phyloP scores from a whole-genome alignment of 805 yeast species.

The Ogataea corticis region DNA sequence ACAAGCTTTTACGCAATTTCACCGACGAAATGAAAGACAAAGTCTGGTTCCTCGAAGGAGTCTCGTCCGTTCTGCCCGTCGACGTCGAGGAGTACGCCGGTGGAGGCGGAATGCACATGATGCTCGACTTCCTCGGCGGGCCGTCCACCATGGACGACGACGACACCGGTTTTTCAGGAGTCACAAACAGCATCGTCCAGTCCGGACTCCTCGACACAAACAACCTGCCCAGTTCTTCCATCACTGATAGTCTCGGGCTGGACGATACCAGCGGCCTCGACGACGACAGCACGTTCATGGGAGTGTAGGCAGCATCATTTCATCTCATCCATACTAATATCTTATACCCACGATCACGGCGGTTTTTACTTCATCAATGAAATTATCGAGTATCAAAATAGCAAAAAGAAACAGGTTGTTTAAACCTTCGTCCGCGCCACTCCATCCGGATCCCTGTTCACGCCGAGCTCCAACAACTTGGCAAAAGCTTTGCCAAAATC shows the following conservation, averaged over 20 bases:
- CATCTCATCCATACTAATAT: no score
- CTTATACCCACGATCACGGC: not conserved
- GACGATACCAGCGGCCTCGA: conserved; percentile 53
- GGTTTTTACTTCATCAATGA: not conserved
- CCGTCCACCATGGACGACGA: conserved; percentile 38
- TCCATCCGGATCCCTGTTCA: conserved; percentile 36
- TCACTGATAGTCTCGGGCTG: conserved; percentile 45
- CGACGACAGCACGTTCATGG: conserved; percentile 42
- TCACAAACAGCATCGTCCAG: conserved; percentile 43
- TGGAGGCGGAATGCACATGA: conserved; percentile 91
- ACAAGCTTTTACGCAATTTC: conserved; percentile 74
- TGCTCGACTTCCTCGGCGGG: conserved; percentile 84
- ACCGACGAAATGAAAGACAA: conserved; percentile 84
- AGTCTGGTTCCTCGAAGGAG: conserved; percentile 95
- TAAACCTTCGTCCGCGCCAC: conserved; percentile 31
- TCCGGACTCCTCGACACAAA: conserved; percentile 52
- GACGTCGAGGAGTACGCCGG: conserved; percentile 91
- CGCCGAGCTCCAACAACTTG: conserved; percentile 55
- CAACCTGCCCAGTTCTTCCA: conserved; percentile 54
- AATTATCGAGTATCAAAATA: no score
- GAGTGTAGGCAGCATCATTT: conserved; percentile 11
- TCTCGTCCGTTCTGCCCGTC: conserved; percentile 81
- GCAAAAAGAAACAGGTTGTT: not conserved
- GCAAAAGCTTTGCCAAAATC: conserved; percentile 69
- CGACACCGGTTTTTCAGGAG: conserved; percentile 42